Evolutionary conservation across 2,329 filamentous ascomycete genomes (phyloP), one percentile per base, ranked within the genome.

Genomic region (Xylaria sp.): DNA sequence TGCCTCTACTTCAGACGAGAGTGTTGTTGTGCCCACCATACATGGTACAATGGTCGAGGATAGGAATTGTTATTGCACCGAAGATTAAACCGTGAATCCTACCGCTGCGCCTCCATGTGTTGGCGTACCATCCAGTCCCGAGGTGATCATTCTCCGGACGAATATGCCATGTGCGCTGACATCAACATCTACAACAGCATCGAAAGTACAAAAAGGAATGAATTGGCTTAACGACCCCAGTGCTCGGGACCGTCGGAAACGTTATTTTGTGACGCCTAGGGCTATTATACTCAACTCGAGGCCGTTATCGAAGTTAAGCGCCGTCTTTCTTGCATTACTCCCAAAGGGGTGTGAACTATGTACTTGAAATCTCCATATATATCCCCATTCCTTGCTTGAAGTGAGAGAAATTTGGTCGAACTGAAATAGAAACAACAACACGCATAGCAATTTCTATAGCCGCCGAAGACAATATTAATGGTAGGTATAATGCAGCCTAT

Each of bases 1-100:
- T 61, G 42, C 54, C 42, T 57, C 51, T 51, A 65, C 60, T 60
- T 63, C 65, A 67, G 64, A 70, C 65, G 54, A 51, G 52, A 66
- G 63, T 60, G 7, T 57, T 51, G n/a, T 57, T 51, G n/a, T 61
- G 64, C 55, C 52, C 47, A 62, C 47, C 55, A 54, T 57, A 55
- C 37, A 43, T 28, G 21, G 52, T 51, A 54, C 38, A 37, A 58
- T 64, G 61, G 61, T 66, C 58, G 62, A 57, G 67, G 9, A 5
- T 31, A 31, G 28, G 19, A 63, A 60, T 63, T 60, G 57, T 53
- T 63, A 47, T 61, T 50, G 61, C 53, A 45, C 55, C 51, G 57
- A 61, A 59, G 31, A 58, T 61, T 43, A 43, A n/a, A 51, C 49
- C 53, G 59, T 55, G 47, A 60, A 60, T 59, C 53, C 59, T 59